Evolutionary conservation across 1,284 basidiomycete species (phyloP).

Genomic region (Peniophora sp.): DNA sequence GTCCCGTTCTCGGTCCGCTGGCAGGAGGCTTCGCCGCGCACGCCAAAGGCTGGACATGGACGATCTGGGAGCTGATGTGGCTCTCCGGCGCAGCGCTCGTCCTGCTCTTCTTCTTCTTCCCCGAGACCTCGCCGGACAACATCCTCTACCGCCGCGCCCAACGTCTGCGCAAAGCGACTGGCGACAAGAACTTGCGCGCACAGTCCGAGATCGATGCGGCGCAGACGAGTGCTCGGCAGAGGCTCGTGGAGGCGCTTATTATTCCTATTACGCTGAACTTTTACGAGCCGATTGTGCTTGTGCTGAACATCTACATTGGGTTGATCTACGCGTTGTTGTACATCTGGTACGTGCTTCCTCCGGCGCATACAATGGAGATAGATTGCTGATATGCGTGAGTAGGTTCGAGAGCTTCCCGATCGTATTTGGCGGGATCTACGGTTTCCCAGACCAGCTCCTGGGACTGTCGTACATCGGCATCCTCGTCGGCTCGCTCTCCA

Average conservation of each 20-base stretch:
- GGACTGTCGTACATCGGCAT: constrained; percentile 45
- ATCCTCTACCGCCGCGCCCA: constrained; percentile 32
- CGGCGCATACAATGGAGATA: neutral
- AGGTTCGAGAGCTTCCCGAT: constrained; percentile 18
- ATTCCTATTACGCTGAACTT: constrained; percentile 32
- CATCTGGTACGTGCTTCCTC: neutral
- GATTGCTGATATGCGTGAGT: neutral
- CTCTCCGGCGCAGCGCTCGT: constrained; percentile 34
- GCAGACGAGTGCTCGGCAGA: constrained; percentile 11
- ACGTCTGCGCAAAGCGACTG: constrained; percentile 20
- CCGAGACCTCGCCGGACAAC: constrained; percentile 37
- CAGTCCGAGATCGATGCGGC: constrained; percentile 18
- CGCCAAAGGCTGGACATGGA: constrained; percentile 38
- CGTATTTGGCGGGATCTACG: constrained; percentile 26
- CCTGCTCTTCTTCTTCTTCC: constrained; percentile 37
- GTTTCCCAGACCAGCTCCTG: constrained; percentile 22
- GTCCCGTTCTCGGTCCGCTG: constrained; percentile 36
- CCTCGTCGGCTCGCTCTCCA: constrained; percentile 22
- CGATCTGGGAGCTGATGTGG: constrained; percentile 47
- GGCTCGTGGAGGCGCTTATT: constrained; percentile 24
- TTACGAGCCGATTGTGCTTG: constrained; percentile 31
- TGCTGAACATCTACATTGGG: constrained; percentile 35
- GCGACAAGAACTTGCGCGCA: constrained; percentile 18
- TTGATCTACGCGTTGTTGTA: neutral
- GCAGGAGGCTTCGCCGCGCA: constrained; percentile 35